Evolutionary conservation across 495 filamentous ascomycete genomes (phyloP).

Genomic region (Trichoderma orchidacearum): DNA sequence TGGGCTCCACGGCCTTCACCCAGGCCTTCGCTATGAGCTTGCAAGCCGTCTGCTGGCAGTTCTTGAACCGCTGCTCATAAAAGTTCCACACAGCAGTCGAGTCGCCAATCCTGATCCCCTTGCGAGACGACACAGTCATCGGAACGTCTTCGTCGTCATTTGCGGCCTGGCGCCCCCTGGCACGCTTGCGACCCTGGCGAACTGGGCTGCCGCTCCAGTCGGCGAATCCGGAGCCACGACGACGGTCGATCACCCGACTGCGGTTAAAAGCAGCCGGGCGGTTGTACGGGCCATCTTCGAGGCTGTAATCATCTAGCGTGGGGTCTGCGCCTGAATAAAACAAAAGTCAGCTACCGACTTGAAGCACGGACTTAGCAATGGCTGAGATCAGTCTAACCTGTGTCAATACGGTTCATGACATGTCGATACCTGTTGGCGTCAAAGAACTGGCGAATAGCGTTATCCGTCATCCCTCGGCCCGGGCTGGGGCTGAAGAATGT

Average conservation of each 20-base stretch:
- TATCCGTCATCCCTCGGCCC: constrained; percentile 3
- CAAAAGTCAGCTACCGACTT: neutral
- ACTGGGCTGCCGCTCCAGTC: constrained; percentile 9
- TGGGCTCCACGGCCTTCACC: constrained; percentile 71
- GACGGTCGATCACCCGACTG: neutral
- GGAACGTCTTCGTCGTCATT: constrained; percentile 15
- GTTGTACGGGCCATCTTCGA: neutral
- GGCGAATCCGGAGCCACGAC: constrained; percentile 7
- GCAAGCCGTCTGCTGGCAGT: constrained; percentile 60
- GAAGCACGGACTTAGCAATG: too few species aligned
- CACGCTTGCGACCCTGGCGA: constrained; percentile 18
- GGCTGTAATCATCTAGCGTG: neutral
- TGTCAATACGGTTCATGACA: constrained; percentile 6
- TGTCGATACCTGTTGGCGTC: constrained; percentile 12
- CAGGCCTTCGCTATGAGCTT: constrained; percentile 66
- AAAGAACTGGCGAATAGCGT: constrained; percentile 16
- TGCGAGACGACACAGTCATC: constrained; percentile 11
- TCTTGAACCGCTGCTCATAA: constrained; percentile 49
- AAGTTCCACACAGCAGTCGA: constrained; percentile 42
- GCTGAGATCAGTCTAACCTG: constrained; percentile 12
- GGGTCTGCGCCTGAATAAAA: neutral
- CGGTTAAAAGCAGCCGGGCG: neutral
- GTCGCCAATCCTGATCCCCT: constrained; percentile 41
- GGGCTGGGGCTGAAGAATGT: constrained; percentile 17
- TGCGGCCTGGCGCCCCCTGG: constrained; percentile 13